These are phyloP conservation scores for Priceomyces haplophilus DNA, from an alignment of 805 yeast genomes.

Conservation along the genomic window DNA sequence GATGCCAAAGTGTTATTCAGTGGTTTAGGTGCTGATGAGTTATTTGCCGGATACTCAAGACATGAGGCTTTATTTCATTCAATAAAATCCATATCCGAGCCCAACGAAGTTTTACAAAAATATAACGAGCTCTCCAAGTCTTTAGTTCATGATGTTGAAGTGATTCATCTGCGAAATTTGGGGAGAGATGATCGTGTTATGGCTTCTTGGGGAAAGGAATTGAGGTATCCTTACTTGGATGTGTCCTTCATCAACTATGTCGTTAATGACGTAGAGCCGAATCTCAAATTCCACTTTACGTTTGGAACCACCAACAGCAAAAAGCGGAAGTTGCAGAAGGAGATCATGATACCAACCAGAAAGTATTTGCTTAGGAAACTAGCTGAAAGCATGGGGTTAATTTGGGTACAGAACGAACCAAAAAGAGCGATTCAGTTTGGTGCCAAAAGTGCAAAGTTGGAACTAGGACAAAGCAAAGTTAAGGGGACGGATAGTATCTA, in stretches of 20 bases:
- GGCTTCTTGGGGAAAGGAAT: slow-evolving; percentile 82
- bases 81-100: slow-evolving; percentile 16
- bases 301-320: slow-evolving; percentile 19
- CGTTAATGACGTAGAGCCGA: slow-evolving; percentile 48
- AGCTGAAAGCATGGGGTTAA: slow-evolving; percentile 52
- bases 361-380: slow-evolving; percentile 61
- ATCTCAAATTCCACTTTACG: slow-evolving; percentile 36
- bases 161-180: slow-evolving; percentile 75
- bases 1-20: slow-evolving; percentile 71
- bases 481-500: slow-evolving; percentile 64
- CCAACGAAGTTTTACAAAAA: slow-evolving; percentile 14
- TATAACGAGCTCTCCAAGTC: slow-evolving; percentile 52
- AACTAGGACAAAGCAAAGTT: slow-evolving; percentile 67
- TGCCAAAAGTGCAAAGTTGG: slow-evolving; percentile 91
- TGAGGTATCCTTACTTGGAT: slow-evolving; percentile 83
- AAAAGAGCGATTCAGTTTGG: slow-evolving; percentile 98
- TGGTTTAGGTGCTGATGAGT: slow-evolving; percentile 96
- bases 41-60: slow-evolving; percentile 93
- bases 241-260: slow-evolving; percentile 52
- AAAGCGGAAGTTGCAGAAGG: slow-evolving; percentile 23
- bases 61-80: slow-evolving; percentile 55
- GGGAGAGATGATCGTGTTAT: slow-evolving; percentile 92
- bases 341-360: slow-evolving; percentile 22
- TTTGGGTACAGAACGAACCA: slow-evolving; percentile 64
- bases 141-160: slow-evolving; percentile 64